Evolutionary conservation across 176 grass and related monocot species (phyloP).

Genomic region (Triticum monococcum): DNA sequence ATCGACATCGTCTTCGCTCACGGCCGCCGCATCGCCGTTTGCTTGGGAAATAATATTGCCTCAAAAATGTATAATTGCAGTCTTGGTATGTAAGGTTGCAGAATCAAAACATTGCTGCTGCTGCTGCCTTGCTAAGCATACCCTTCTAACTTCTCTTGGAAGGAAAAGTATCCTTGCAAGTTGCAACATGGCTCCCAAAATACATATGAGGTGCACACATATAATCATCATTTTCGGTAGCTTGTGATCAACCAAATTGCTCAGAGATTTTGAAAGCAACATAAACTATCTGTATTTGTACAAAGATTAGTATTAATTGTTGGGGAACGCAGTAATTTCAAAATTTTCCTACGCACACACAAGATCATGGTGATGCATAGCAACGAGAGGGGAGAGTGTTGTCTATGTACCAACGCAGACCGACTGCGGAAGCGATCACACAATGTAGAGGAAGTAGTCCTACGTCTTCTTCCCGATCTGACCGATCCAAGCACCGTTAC

Average conservation of each 20-base stretch:
- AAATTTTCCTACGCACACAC: too few species aligned
- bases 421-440: too few species aligned
- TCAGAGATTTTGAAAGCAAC: background rate
- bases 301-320: background rate
- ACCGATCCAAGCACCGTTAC: too few species aligned
- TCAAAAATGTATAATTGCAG: background rate
- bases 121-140: background rate
- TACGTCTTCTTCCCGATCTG: too few species aligned
- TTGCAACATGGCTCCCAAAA: background rate
- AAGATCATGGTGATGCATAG: too few species aligned
- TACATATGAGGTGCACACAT: background rate
- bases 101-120: background rate
- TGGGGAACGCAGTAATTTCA: too few species aligned
- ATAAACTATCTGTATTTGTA: background rate
- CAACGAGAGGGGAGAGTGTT: too few species aligned
- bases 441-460: too few species aligned
- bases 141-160: background rate
- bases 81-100: background rate
- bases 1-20: too few species aligned
- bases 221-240: background rate
- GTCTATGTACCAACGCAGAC: too few species aligned
- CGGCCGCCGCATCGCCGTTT: background rate
- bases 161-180: background rate
- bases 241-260: background rate
- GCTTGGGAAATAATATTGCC: conserved; percentile 26